A percentile compares a stretch with the other conserved stretches of the same genome.
phyloP scores from a whole-genome alignment of 768 basidiomycete genomes.

The Tephrocybe sp. region DNA sequence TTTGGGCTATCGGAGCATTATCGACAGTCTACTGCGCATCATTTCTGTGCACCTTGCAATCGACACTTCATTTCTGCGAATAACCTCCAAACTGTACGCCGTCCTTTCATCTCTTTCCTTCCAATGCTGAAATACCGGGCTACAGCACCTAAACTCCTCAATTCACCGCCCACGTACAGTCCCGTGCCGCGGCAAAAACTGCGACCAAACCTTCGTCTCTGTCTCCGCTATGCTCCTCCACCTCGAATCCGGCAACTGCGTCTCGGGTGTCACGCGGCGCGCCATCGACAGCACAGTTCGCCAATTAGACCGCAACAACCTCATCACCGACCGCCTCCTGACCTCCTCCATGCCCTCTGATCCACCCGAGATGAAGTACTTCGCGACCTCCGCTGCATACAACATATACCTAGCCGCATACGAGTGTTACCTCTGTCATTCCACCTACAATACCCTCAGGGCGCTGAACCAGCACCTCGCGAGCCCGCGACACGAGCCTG shows the following conservation, averaged over 20 bases:
- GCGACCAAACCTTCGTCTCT: conserved; percentile 48
- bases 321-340: conserved; percentile 59
- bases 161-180: conserved; percentile 41
- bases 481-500: conserved; percentile 61
- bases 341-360: conserved; percentile 23
- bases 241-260: conserved; percentile 60
- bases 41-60: conserved; percentile 47
- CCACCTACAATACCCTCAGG: conserved; percentile 34
- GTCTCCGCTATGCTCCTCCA: conserved; percentile 58
- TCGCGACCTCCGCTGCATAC: conserved; percentile 37
- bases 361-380: conserved; percentile 20
- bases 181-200: conserved; percentile 40
- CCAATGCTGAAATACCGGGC: not conserved
- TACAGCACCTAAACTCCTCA: conserved; percentile 53
- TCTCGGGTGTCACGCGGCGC: conserved; percentile 44
- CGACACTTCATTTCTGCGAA: conserved; percentile 40
- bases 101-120: not conserved
- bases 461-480: conserved; percentile 62
- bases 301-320: conserved; percentile 40
- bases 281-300: conserved; percentile 43
- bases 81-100: conserved; percentile 30
- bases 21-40: conserved; percentile 37
- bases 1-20: conserved; percentile 47
- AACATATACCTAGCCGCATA: conserved; percentile 48
- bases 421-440: conserved; percentile 68